Base-by-base conservation (phyloP, 2,329 filamentous ascomycete species). In the Ophioceras dolichostomum region DNA sequence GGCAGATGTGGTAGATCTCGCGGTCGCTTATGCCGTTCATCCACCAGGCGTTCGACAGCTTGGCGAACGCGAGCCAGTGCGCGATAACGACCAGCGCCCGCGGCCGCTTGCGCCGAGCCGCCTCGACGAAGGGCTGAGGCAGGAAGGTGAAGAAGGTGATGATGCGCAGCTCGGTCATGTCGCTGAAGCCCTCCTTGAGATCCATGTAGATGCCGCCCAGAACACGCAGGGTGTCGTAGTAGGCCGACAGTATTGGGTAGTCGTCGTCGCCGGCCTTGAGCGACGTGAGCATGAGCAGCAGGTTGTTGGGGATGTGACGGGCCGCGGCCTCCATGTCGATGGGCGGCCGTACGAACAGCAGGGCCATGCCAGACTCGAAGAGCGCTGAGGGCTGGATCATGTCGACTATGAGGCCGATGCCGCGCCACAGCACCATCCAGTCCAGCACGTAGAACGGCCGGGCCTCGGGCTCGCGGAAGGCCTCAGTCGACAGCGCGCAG, bases 391-490 rank as follows among this genome's bases (percentile, higher is more conserved):
- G 50, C 2, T 49, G 45, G 28, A 61, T 56, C 10, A 66, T 41
- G 1, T 64, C 52, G 28, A 72, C 53, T 21, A 74, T 67, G 13
- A 68, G 49, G 21, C 66, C 59, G 19, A 67, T 73, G 9, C 70
- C 70, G 9, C 62, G 57, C 69, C 70, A 76, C 10, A 75, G 57
- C 3, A 63, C 46, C 53, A 74, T 67, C 70, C 71, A 76, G 47
- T 73, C 64, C 32, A 73, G 49, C 21, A 74, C 62, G 45, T 65
- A 71, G 2, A 74, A 57, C 2, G 61, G 58, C 32, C 55, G 58
- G 14, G 51, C 50, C 34, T 64, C 56, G 0, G 55, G 49, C n/a
- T 70, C 65, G 4, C 68, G 61, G 47, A 75, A 73, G 37, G 55
- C 56, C 38, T 70, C 58, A 5, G 67, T 67, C 9, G 67, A 64